These are phyloP conservation scores for Globisporangium middletonii DNA, from an alignment of 352 stramenopile species.

Conservation along the genomic window DNA sequence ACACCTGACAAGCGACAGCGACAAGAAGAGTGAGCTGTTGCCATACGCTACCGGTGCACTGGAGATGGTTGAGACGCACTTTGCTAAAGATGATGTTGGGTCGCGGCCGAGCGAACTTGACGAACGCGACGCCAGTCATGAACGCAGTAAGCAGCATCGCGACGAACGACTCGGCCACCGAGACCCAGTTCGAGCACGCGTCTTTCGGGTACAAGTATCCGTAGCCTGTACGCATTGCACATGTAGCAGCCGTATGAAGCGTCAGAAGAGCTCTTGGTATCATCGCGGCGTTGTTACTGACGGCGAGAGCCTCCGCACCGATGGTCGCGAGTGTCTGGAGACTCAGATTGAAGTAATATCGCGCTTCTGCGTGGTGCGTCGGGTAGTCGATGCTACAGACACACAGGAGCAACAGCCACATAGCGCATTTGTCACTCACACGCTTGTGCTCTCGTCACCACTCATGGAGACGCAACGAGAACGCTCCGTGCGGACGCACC, in stretches of 20 bases:
- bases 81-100: conserved; percentile 48
- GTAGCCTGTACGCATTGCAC: conserved; percentile 20
- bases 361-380: conserved; percentile 11
- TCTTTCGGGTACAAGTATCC: conserved; percentile 38
- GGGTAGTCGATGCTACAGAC: conserved; percentile 1
- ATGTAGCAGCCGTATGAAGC: background rate
- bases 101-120: conserved; percentile 50
- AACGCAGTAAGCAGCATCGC: conserved; percentile 55
- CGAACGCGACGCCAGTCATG: conserved; percentile 56
- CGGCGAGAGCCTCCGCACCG: no score
- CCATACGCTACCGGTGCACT: no score
- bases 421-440: no score
- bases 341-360: conserved; percentile 59
- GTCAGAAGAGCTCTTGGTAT: background rate
- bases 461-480: no score
- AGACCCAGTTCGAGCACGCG: conserved; percentile 47
- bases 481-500: conserved; percentile 13
- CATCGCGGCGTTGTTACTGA: no score
- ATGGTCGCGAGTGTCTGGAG: conserved; percentile 56
- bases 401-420: background rate
- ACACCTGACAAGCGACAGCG: conserved; percentile 17
- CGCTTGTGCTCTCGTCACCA: background rate
- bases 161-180: conserved; percentile 41
- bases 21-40: no score
- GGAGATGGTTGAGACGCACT: no score